phyloP scores from a whole-genome alignment of 805 yeast species.

The Maudiozyma pseudohumilis region DNA sequence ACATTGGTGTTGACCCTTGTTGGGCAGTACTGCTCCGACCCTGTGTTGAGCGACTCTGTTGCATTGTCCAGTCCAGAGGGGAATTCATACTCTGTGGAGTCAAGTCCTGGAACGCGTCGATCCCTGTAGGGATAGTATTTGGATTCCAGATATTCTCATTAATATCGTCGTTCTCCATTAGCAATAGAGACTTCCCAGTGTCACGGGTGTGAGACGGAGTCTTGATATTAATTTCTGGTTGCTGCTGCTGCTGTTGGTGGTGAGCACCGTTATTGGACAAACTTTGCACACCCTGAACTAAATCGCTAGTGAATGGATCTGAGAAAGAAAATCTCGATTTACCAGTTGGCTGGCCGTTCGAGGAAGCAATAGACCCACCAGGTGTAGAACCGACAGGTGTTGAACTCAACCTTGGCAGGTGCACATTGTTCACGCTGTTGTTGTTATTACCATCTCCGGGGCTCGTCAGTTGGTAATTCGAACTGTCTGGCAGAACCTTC shows the following conservation, averaged over 20 bases:
- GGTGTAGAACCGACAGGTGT: slow-evolving; percentile 7
- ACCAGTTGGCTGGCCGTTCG: too few relatives aligned
- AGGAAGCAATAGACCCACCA: too few relatives aligned
- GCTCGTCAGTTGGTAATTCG: slow-evolving; percentile 2
- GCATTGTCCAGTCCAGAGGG: background rate
- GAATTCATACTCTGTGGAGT: slow-evolving; percentile 16
- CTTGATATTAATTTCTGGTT: slow-evolving; percentile 4
- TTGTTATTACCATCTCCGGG: slow-evolving; percentile 1
- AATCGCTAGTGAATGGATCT: slow-evolving; percentile 39
- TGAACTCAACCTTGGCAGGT: slow-evolving; percentile 1
- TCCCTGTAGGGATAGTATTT: slow-evolving; percentile 21
- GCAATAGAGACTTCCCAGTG: slow-evolving; percentile 33
- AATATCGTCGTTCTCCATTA: slow-evolving; percentile 32
- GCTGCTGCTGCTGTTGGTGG: slow-evolving; percentile 6
- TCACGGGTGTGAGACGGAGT: slow-evolving; percentile 18
- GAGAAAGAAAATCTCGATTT: slow-evolving; percentile 45
- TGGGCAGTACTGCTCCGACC: too few relatives aligned
- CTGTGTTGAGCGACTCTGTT: background rate
- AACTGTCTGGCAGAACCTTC: slow-evolving; percentile 5
- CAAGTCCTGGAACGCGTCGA: slow-evolving; percentile 7
- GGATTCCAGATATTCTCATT: slow-evolving; percentile 30
- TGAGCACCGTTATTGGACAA: slow-evolving; percentile 1
- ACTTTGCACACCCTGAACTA: slow-evolving; percentile 8
- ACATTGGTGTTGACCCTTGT: background rate
- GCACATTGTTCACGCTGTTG: background rate